phyloP scores from a whole-genome alignment of 192 early-diverging fungal genomes.

The Coemansia sp. region DNA sequence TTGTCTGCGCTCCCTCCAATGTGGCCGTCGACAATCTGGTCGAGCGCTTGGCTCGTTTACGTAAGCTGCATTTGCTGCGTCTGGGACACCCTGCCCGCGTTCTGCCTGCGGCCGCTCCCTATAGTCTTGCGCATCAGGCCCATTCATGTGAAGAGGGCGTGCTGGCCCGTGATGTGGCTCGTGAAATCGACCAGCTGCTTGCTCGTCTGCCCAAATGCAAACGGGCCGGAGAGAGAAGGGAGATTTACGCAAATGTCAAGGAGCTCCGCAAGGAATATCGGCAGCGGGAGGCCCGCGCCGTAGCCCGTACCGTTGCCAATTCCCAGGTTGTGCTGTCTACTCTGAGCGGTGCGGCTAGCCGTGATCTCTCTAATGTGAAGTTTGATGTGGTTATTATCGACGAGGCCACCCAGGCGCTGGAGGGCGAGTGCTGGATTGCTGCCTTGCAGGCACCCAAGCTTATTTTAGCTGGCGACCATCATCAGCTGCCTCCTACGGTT shows the following conservation, averaged over 20 bases:
- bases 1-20: conserved; percentile 90
- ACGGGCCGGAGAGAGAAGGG: conserved; percentile 59
- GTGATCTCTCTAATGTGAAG: conserved; percentile 37
- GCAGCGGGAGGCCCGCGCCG: conserved; percentile 65
- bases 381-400: conserved; percentile 90
- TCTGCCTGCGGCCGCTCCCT: conserved; percentile 62
- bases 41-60: conserved; percentile 63
- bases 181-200: conserved; percentile 72
- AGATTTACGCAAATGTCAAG: conserved; percentile 62
- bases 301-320: conserved; percentile 57
- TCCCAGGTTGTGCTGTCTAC: conserved; percentile 76
- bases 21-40: conserved; percentile 87
- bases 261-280: conserved; percentile 68
- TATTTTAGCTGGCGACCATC: conserved; percentile 86
- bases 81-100: conserved; percentile 85
- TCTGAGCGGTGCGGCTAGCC: conserved; percentile 65
- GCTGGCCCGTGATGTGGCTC: conserved; percentile 70
- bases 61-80: conserved; percentile 66
- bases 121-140: conserved; percentile 69
- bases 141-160: conserved; percentile 66
- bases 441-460: conserved; percentile 67
- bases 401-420: conserved; percentile 82
- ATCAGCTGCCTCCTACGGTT: conserved; percentile 86
- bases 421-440: conserved; percentile 89
- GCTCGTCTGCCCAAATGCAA: conserved; percentile 63